Evolutionary conservation across 345 rosid genomes (phyloP).

Genomic region (Salix koriyanagi): DNA sequence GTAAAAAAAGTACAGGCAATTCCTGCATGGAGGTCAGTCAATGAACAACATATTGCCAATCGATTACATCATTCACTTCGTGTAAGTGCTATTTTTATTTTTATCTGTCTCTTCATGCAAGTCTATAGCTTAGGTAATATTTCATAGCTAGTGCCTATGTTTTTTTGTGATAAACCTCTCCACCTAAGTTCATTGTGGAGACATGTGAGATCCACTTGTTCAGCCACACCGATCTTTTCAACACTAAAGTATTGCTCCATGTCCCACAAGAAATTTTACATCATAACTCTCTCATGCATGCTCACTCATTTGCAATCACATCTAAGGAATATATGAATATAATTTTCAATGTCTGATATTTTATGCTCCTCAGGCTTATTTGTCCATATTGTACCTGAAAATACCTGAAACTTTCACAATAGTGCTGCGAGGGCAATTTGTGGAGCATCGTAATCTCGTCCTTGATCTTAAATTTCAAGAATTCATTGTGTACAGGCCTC

Average conservation of each 20-base stretch:
- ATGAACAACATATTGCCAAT: constrained; percentile 69
- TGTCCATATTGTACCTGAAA: constrained; percentile 81
- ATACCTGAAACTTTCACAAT: constrained; percentile 68
- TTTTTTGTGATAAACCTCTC: no score
- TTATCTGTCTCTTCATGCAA: neutral
- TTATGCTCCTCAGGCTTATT: constrained; percentile 24
- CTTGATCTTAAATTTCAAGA: constrained; percentile 76
- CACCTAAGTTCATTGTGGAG: no score
- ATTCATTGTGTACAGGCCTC: constrained; percentile 83
- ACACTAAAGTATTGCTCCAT: no score
- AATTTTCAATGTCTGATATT: no score
- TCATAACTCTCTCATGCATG: no score
- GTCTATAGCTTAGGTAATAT: no score
- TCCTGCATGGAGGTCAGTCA: constrained; percentile 43
- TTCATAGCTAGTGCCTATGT: no score
- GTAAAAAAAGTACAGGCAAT: constrained; percentile 31
- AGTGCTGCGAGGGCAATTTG: constrained; percentile 62
- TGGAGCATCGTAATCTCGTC: constrained; percentile 79
- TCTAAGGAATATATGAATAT: no score
- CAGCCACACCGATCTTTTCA: no score
- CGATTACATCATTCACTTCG: constrained; percentile 68
- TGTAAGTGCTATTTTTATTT: constrained; percentile 40
- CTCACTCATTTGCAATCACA: no score
- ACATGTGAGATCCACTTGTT: no score
- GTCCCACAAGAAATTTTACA: no score